phyloP scores from a whole-genome alignment of 305 asterid genomes.

The Petunia hybrid region DNA sequence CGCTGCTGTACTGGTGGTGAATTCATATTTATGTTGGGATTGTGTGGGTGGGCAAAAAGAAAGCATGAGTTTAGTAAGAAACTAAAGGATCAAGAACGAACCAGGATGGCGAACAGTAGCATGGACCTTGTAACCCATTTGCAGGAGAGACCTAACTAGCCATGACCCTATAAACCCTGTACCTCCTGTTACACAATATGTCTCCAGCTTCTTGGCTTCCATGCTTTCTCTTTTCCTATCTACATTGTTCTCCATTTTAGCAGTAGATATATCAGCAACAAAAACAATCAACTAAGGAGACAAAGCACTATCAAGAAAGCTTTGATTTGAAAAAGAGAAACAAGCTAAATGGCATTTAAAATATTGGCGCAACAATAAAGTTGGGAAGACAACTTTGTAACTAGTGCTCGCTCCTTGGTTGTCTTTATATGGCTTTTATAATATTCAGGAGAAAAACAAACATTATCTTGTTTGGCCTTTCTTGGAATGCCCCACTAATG shows the following conservation, averaged over 20 bases:
- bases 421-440: constrained; percentile 10
- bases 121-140: constrained; percentile 63
- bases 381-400: neutral
- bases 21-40: too few relatives aligned
- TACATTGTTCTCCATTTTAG: neutral
- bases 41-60: neutral
- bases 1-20: too few relatives aligned
- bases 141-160: constrained; percentile 77
- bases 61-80: neutral
- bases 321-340: constrained; percentile 2
- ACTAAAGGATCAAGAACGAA: constrained; percentile 1
- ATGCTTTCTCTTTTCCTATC: constrained; percentile 25
- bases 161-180: constrained; percentile 85
- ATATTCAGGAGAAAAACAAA: constrained; percentile 4
- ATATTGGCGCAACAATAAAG: neutral
- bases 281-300: neutral
- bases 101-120: constrained; percentile 80
- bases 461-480: constrained; percentile 21
- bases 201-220: constrained; percentile 20
- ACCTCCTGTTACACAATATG: constrained; percentile 86
- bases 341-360: neutral
- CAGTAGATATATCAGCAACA: neutral
- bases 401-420: neutral
- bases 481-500: neutral
- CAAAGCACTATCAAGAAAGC: neutral